Evolutionary conservation across 805 yeast species (phyloP).

Genomic region (Lipomyces spencermartinsiae): DNA sequence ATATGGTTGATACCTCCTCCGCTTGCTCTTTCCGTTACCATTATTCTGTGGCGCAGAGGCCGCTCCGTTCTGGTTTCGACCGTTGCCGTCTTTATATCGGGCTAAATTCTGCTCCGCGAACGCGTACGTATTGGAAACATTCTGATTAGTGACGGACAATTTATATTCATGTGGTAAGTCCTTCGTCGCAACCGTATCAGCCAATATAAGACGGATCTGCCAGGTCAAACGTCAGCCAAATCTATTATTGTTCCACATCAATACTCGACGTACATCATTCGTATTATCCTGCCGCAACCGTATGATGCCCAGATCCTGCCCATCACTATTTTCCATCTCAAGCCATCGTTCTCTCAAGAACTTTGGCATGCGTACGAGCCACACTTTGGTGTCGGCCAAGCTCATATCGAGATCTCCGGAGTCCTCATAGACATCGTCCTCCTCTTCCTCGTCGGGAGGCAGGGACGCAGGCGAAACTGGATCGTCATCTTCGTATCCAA

Average conservation of each 20-base stretch:
- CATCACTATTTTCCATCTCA: constrained; percentile 63
- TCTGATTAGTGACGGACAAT: constrained; percentile 73
- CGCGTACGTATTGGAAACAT: constrained; percentile 83
- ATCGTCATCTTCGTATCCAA: constrained; percentile 48
- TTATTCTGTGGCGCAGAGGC: constrained; percentile 5
- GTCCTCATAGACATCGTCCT: constrained; percentile 60
- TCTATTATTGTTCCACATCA: not conserved
- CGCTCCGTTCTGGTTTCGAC: not conserved
- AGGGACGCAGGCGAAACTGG: constrained; percentile 48
- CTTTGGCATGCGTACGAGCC: constrained; percentile 91
- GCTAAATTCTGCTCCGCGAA: constrained; percentile 82
- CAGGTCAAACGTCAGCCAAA: constrained; percentile 8
- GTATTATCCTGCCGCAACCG: constrained; percentile 63
- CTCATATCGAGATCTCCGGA: constrained; percentile 76
- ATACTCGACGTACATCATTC: constrained; percentile 27
- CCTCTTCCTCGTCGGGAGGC: constrained; percentile 35
- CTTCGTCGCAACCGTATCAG: constrained; percentile 52
- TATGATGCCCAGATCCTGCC: constrained; percentile 78
- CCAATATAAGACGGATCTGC: constrained; percentile 47
- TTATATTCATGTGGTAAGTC: constrained; percentile 86
- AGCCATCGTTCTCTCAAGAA: constrained; percentile 85
- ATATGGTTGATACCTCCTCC: constrained; percentile 35
- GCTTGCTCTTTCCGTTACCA: constrained; percentile 9
- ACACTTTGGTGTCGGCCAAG: constrained; percentile 71
- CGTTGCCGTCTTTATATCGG: constrained; percentile 25